Evolutionary conservation across 192 early-diverging fungal genomes (phyloP).

Genomic region (Cetraspora pellucida): DNA sequence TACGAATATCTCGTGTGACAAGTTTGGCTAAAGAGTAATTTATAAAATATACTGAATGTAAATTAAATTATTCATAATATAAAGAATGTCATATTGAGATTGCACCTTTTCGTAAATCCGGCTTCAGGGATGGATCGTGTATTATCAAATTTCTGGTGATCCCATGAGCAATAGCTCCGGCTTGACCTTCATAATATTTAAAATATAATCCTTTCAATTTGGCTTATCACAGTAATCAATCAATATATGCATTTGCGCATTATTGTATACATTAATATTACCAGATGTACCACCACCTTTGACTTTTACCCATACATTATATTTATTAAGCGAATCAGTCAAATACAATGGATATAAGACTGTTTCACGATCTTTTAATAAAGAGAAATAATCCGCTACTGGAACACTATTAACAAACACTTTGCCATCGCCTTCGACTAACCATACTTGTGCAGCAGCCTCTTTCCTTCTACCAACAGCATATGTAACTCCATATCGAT

Average conservation of each 20-base stretch:
- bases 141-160: conserved; percentile 72
- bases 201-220: background rate
- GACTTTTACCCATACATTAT: conserved; percentile 84
- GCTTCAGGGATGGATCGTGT: conserved; percentile 63
- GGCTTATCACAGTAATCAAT: background rate
- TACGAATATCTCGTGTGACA: conserved; percentile 69
- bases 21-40: conserved; percentile 36
- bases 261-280: conserved; percentile 26
- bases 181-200: conserved; percentile 62
- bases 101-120: conserved; percentile 55
- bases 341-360: conserved; percentile 75
- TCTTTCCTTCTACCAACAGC: conserved; percentile 82
- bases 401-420: conserved; percentile 79
- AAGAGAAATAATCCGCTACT: conserved; percentile 74
- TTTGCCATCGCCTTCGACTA: conserved; percentile 70
- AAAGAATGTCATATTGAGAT: background rate
- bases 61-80: conserved; percentile 21
- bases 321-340: conserved; percentile 67
- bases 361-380: conserved; percentile 64
- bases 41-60: no score
- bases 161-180: conserved; percentile 82
- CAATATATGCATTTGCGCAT: background rate
- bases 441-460: conserved; percentile 72
- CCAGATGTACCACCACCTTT: conserved; percentile 79
- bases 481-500: conserved; percentile 73